Evolutionary conservation across 768 basidiomycete species (phyloP).

Genomic region (Rhizopogon sp.): DNA sequence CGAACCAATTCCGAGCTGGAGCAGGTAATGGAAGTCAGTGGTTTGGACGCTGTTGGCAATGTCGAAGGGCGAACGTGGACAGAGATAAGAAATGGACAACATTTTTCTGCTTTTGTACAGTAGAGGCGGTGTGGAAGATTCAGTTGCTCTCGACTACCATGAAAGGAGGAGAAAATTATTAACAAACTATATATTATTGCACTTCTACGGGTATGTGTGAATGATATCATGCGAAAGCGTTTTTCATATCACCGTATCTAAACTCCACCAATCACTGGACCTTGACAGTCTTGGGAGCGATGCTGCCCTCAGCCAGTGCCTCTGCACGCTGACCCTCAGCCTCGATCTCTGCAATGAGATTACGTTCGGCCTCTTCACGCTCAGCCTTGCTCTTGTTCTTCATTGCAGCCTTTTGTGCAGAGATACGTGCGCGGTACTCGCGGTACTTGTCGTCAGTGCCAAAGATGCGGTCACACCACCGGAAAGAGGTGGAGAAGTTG

Average conservation of each 20-base stretch:
- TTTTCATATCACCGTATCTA: not conserved
- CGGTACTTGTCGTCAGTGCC: slow-evolving; percentile 91
- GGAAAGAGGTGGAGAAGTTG: slow-evolving; percentile 92
- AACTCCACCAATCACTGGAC: slow-evolving; percentile 15
- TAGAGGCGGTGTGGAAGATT: too few species aligned
- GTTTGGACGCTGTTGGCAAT: too few species aligned
- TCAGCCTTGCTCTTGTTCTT: slow-evolving; percentile 51
- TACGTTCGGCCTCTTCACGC: slow-evolving; percentile 49
- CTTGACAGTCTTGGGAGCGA: slow-evolving; percentile 17
- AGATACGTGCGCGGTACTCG: slow-evolving; percentile 66
- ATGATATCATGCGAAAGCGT: slow-evolving; percentile 1
- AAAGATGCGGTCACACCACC: slow-evolving; percentile 86
- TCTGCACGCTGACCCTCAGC: slow-evolving; percentile 69
- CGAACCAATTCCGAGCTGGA: too few species aligned
- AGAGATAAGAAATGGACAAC: too few species aligned
- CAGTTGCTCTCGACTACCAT: not conserved
- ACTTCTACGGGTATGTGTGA: slow-evolving; percentile 6
- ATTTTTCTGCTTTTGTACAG: too few species aligned
- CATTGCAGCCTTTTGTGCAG: slow-evolving; percentile 53
- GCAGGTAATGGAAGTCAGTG: too few species aligned
- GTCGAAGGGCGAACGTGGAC: too few species aligned
- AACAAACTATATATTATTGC: slow-evolving; percentile 6
- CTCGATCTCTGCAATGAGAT: slow-evolving; percentile 66
- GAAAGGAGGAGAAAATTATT: not conserved
- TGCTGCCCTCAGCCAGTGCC: slow-evolving; percentile 41